Base-by-base conservation (phyloP, 192 early-diverging fungal species). In the Phlyctochytrium arcticum region DNA sequence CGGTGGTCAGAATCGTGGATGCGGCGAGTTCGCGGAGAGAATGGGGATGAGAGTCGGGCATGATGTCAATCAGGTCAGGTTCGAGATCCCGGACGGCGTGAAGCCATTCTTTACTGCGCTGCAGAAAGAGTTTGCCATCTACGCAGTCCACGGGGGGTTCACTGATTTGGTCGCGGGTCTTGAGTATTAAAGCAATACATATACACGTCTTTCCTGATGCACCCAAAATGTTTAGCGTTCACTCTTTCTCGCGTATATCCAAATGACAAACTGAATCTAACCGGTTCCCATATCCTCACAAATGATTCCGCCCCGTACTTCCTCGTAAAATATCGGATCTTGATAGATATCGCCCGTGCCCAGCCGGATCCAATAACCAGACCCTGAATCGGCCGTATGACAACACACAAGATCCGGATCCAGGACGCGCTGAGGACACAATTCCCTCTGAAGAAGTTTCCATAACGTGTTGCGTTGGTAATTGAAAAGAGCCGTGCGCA, bases 281-380 rank as follows among this genome's bases (percentile, higher is more conserved):
- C 91, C 92, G 2, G 87, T 89, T n/a, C 92, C 91, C 92, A 94
- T 94, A 29, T 92, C 90, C 62, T 92, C 92, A 69, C 87, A 90
- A 37, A 93, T 84, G 50, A 93, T 88, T 0, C 92, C 90, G 21
- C 86, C 88, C 6, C 61, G 70, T 0, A 71, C 57, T 63, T 73
- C 75, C 6, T 59, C 69, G 57, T 69, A 80, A 57, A 5, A 36
- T 2, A 49, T 58, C 5, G 76, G 73, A 10, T 72, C 67, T 3
- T 32, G 31, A 56, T 58, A 72, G 19, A 51, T 48, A 47, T 48
- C 57, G 10, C n/a, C 37, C 3, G 36, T 57, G 31, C 7, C 30
- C 26, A 35, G 63, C 26, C 75, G 47, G 23, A 79, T 47, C 39
- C 65, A 85, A 57, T 76, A 80, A 0, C 46, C 21, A 27, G 48